Percentiles rank a stretch among this genome's conserved stretches.
These are phyloP conservation scores for Candida sonorensis DNA, from an alignment of 805 yeast species.

Conservation along the genomic window DNA sequence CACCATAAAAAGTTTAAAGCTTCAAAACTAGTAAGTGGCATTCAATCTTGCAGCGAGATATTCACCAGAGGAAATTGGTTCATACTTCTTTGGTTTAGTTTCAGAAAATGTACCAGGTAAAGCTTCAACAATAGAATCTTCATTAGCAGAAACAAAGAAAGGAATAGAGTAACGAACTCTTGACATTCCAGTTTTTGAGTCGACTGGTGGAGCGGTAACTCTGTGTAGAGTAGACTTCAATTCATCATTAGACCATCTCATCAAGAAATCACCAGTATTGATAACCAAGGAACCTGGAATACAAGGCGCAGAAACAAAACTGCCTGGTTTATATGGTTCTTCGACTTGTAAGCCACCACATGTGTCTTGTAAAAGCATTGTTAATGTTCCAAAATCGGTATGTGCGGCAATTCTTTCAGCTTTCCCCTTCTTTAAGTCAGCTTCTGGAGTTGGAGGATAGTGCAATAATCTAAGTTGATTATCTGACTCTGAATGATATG, in stretches of 20 bases:
- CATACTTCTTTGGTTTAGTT: slow-evolving; percentile 12
- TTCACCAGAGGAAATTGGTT: slow-evolving; percentile 17
- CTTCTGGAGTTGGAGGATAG: slow-evolving; percentile 24
- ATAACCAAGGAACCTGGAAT: slow-evolving; percentile 29
- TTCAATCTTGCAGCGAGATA: slow-evolving; percentile 16
- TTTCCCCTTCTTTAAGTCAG: slow-evolving; percentile 20
- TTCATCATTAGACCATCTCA: slow-evolving; percentile 32
- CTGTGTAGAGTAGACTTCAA: slow-evolving; percentile 34
- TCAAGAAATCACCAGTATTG: slow-evolving; percentile 33
- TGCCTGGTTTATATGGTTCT: slow-evolving; percentile 22
- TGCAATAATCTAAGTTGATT: slow-evolving; percentile 29
- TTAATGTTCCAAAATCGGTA: slow-evolving; percentile 31
- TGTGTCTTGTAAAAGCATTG: slow-evolving; percentile 29
- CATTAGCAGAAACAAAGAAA: slow-evolving; percentile 20
- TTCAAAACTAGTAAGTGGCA: slow-evolving; percentile 10
- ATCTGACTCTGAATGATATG: slow-evolving; percentile 19
- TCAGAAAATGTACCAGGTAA: slow-evolving; percentile 16
- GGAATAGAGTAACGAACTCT: slow-evolving; percentile 25
- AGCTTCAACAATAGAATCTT: slow-evolving; percentile 11
- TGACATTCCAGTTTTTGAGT: slow-evolving; percentile 9
- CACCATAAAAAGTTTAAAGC: too few species aligned
- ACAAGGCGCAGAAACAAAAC: slow-evolving; percentile 23
- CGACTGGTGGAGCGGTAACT: slow-evolving; percentile 26
- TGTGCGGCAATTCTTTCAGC: slow-evolving; percentile 34
- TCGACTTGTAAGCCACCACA: slow-evolving; percentile 34